Evolutionary conservation across 768 basidiomycete genomes (phyloP).

Genomic region (Boletus rubroflammeus): DNA sequence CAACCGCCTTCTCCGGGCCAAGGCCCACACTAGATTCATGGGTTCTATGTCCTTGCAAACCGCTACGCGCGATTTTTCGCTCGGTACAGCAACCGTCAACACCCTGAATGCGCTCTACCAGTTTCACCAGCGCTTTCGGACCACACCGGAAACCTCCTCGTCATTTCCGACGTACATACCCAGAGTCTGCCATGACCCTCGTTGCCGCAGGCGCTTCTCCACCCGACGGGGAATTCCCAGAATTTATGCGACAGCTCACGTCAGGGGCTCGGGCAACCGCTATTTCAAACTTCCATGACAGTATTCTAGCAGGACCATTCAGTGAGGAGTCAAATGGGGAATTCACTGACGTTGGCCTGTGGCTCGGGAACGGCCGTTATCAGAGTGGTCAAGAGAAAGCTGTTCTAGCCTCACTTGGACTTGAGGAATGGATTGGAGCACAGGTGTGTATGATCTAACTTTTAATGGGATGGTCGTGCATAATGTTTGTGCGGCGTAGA

Average conservation of each 20-base stretch:
- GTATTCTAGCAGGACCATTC: slow-evolving; percentile 48
- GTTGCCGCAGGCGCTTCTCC: slow-evolving; percentile 4
- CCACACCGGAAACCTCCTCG: neutral
- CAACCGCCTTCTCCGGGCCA: neutral
- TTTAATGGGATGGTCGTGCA: slow-evolving; percentile 4
- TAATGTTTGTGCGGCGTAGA: slow-evolving; percentile 15
- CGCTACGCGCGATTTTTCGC: neutral
- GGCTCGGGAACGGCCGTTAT: slow-evolving; percentile 44
- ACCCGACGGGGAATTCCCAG: slow-evolving; percentile 1
- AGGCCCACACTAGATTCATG: neutral
- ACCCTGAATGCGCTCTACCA: slow-evolving; percentile 10
- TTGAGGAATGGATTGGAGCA: slow-evolving; percentile 24
- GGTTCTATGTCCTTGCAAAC: slow-evolving; percentile 2
- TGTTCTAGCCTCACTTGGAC: slow-evolving; percentile 34
- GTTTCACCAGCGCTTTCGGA: neutral
- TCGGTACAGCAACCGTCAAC: slow-evolving; percentile 1
- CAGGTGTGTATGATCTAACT: slow-evolving; percentile 2
- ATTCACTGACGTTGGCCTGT: slow-evolving; percentile 49
- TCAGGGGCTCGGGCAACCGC: slow-evolving; percentile 39
- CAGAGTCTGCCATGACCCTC: slow-evolving; percentile 7
- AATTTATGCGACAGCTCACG: slow-evolving; percentile 32
- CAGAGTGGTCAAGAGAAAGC: slow-evolving; percentile 28
- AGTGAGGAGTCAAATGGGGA: slow-evolving; percentile 51
- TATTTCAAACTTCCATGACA: slow-evolving; percentile 40
- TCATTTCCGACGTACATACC: slow-evolving; percentile 16